Conservation (phyloP, 306 rosid species). For the Pyrus bretschneideri region DNA sequence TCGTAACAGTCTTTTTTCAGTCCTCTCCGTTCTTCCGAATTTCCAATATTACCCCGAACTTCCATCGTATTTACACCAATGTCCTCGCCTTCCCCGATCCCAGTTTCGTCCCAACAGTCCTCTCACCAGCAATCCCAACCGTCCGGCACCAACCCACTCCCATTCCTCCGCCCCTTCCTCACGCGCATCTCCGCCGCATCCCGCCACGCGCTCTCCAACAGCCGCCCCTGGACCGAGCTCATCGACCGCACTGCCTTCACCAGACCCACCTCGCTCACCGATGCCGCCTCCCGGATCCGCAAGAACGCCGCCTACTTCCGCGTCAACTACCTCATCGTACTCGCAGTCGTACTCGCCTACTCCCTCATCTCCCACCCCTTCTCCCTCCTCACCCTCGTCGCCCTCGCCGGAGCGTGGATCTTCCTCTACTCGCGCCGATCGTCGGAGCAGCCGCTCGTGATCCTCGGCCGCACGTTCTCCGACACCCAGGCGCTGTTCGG, state of each 20-base stretch:
- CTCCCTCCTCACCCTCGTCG: conserved; percentile 22
- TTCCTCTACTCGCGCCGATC: conserved; percentile 30
- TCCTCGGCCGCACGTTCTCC: conserved; percentile 15
- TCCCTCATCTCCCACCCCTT: conserved; percentile 39
- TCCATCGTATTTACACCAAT: conserved; percentile 1
- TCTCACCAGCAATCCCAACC: conserved; percentile 15
- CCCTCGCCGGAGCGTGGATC: conserved; percentile 36
- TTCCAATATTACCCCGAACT: background rate
- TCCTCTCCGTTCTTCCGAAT: background rate
- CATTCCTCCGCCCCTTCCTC: conserved; percentile 13
- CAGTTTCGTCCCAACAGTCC: background rate
- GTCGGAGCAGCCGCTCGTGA: conserved; percentile 29
- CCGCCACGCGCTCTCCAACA: conserved; percentile 19
- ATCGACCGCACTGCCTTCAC: conserved; percentile 35
- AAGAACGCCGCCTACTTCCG: conserved; percentile 39
- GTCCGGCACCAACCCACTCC: conserved; percentile 1
- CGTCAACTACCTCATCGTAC: conserved; percentile 35
- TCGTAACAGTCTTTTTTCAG: background rate
- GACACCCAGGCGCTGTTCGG: conserved; percentile 19
- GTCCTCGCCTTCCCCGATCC: background rate
- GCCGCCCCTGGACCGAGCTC: conserved; percentile 40
- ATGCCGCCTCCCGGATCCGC: conserved; percentile 34
- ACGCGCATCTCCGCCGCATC: conserved; percentile 22
- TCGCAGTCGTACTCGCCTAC: conserved; percentile 19
- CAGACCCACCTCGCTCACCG: conserved; percentile 24